phyloP scores from a whole-genome alignment of 2,329 filamentous ascomycete genomes.

The Alternaria atra region DNA sequence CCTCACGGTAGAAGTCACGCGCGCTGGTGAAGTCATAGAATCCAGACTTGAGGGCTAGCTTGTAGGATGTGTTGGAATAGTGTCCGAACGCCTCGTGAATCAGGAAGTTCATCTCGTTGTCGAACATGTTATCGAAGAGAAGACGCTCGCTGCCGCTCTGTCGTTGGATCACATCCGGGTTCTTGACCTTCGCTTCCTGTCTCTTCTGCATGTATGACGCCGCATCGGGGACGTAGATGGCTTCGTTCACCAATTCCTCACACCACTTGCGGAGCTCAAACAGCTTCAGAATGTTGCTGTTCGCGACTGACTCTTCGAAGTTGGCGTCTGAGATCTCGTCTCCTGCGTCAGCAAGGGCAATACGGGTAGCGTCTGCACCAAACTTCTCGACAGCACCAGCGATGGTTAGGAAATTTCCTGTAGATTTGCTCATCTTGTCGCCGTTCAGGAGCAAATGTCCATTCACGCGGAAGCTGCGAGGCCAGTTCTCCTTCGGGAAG shows the following conservation, averaged over 20 bases:
- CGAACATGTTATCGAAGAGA: slow-evolving; percentile 88
- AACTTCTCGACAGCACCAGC: slow-evolving; percentile 88
- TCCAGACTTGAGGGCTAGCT: slow-evolving; percentile 60
- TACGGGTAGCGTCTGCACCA: slow-evolving; percentile 89
- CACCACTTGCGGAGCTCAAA: slow-evolving; percentile 89
- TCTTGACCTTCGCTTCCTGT: slow-evolving; percentile 57
- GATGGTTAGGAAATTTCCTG: slow-evolving; percentile 95
- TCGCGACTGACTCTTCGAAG: slow-evolving; percentile 94
- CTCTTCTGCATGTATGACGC: slow-evolving; percentile 54
- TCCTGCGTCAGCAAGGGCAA: slow-evolving; percentile 92
- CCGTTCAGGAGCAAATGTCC: slow-evolving; percentile 94
- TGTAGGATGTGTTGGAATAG: slow-evolving; percentile 66
- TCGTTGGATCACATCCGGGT: slow-evolving; percentile 70
- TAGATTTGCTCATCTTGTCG: slow-evolving; percentile 98
- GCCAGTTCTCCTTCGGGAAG: slow-evolving; percentile 90
- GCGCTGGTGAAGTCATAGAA: slow-evolving; percentile 92
- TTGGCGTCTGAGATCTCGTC: slow-evolving; percentile 96
- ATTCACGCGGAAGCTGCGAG: slow-evolving; percentile 83
- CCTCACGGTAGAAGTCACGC: slow-evolving; percentile 90
- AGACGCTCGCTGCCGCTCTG: slow-evolving; percentile 70
- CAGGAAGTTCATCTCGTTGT: slow-evolving; percentile 89
- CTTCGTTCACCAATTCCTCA: slow-evolving; percentile 79
- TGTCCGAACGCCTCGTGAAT: slow-evolving; percentile 80
- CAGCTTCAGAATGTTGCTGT: slow-evolving; percentile 87
- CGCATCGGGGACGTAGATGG: slow-evolving; percentile 54